A percentile compares a stretch with the other conserved stretches of the same genome.
Conservation (phyloP, 2,329 filamentous ascomycete genomes). For the Cladosporium halotolerans region DNA sequence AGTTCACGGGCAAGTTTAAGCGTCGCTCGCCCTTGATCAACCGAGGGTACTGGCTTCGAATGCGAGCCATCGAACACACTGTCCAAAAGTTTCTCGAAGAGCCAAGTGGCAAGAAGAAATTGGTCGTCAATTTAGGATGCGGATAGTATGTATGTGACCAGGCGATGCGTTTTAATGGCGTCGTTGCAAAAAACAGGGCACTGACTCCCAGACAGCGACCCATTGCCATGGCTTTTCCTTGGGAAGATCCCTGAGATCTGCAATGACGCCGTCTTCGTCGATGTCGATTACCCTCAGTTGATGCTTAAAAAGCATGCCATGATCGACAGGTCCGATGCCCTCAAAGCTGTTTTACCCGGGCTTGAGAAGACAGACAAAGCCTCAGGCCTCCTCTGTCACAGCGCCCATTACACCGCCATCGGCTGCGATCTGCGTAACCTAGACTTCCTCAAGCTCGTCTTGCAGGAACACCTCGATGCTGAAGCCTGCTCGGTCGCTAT, state of each 20-base stretch:
- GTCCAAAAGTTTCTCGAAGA: constrained; percentile 66
- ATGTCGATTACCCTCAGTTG: constrained; percentile 78
- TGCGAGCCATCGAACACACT: constrained; percentile 71
- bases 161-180: not conserved
- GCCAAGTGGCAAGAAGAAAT: constrained; percentile 53
- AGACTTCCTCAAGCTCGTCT: constrained; percentile 50
- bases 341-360: constrained; percentile 46
- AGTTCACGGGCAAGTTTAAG: constrained; percentile 80
- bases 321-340: constrained; percentile 57
- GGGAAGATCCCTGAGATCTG: constrained; percentile 57
- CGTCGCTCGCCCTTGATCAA: constrained; percentile 84
- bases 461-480: constrained; percentile 55
- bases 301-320: constrained; percentile 67
- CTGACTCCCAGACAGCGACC: constrained; percentile 56
- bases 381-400: constrained; percentile 53
- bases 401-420: constrained; percentile 67
- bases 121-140: constrained; percentile 80
- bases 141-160: constrained; percentile 57
- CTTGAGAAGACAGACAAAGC: constrained; percentile 30
- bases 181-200: not conserved
- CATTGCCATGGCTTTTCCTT: constrained; percentile 78
- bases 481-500: constrained; percentile 51
- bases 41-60: constrained; percentile 78
- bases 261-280: constrained; percentile 61
- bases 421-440: constrained; percentile 75